Evolutionary conservation across 129 eudicot species (phyloP).

Genomic region (Erigeron canadensis): DNA sequence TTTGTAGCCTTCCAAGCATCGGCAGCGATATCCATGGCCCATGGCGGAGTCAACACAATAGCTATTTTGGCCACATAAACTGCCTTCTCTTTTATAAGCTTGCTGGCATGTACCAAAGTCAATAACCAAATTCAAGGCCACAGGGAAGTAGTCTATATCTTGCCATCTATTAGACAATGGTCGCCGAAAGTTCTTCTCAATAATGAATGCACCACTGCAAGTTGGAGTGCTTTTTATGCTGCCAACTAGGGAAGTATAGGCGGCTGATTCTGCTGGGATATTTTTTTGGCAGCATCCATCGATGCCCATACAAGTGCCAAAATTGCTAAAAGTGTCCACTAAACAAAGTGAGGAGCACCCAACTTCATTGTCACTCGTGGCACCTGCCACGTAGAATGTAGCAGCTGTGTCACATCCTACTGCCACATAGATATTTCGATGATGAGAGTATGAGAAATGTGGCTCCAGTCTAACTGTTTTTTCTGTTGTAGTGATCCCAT

Average conservation of each 20-base stretch:
- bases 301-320: slow-evolving; percentile 30
- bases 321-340: too few relatives aligned
- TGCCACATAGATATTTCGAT: slow-evolving; percentile 16
- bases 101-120: slow-evolving; percentile 19
- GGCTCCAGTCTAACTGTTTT: not conserved
- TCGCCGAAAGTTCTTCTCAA: not conserved
- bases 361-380: not conserved
- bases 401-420: slow-evolving; percentile 23
- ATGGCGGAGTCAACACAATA: slow-evolving; percentile 29
- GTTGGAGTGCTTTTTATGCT: not conserved
- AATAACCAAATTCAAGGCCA: slow-evolving; percentile 37
- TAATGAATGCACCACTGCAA: slow-evolving; percentile 12
- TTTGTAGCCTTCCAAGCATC: slow-evolving; percentile 26
- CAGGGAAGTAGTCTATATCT: not conserved
- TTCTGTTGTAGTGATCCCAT: not conserved
- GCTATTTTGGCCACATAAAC: slow-evolving; percentile 25
- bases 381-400: not conserved
- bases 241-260: not conserved
- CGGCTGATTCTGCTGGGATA: not conserved
- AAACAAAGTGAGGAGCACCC: slow-evolving; percentile 8
- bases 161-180: not conserved
- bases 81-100: slow-evolving; percentile 1
- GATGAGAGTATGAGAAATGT: slow-evolving; percentile 16
- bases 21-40: slow-evolving; percentile 29
- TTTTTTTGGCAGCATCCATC: slow-evolving; percentile 27